Conservation (phyloP, 2,329 filamentous ascomycete genomes). For the Cladophialophora yegresii region DNA sequence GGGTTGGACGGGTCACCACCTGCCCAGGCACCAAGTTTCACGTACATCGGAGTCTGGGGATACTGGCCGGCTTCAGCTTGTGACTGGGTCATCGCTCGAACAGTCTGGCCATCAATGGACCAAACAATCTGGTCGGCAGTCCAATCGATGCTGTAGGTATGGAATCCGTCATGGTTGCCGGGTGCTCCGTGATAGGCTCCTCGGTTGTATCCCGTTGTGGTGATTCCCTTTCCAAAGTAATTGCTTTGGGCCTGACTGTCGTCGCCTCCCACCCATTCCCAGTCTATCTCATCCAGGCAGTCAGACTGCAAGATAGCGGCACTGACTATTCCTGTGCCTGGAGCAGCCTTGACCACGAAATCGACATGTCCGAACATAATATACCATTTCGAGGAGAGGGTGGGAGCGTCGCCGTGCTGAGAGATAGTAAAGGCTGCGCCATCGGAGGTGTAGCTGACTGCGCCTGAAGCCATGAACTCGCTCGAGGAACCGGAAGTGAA, state of each 20-base stretch:
- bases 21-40: constrained; percentile 70
- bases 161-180: constrained; percentile 56
- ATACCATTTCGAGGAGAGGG: constrained; percentile 88
- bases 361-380: constrained; percentile 98
- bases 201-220: constrained; percentile 75
- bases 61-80: constrained; percentile 64
- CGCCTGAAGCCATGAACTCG: constrained; percentile 72
- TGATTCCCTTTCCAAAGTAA: constrained; percentile 93
- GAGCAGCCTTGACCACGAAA: constrained; percentile 78
- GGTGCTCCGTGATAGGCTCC: constrained; percentile 73
- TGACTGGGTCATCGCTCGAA: constrained; percentile 63
- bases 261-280: constrained; percentile 89
- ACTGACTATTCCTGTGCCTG: constrained; percentile 89
- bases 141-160: constrained; percentile 64
- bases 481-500: constrained; percentile 76
- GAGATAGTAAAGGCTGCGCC: constrained; percentile 81
- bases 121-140: constrained; percentile 64
- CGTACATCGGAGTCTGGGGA: constrained; percentile 72
- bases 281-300: constrained; percentile 91
- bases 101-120: constrained; percentile 62
- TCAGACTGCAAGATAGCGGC: constrained; percentile 90
- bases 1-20: constrained; percentile 56
- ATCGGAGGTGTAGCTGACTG: constrained; percentile 70
- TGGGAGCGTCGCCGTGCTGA: constrained; percentile 77
- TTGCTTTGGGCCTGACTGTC: constrained; percentile 83